Percentiles rank a stretch among this genome's conserved stretches.
phyloP scores from a whole-genome alignment of 805 yeast species.

The Ogataea neopini region DNA sequence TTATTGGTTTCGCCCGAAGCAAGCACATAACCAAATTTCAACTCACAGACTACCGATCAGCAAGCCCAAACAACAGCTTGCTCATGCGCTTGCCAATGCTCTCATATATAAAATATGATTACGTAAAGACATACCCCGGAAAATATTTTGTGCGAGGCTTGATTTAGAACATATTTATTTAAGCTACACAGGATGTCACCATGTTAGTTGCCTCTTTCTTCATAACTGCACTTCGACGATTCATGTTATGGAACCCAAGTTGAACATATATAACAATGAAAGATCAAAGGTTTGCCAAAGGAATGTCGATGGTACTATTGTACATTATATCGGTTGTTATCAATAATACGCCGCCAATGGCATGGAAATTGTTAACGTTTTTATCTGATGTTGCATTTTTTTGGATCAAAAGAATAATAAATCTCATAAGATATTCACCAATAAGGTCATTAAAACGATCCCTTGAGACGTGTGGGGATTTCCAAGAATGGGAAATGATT shows the following conservation, averaged over 20 bases:
- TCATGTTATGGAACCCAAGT: too few relatives aligned
- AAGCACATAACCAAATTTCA: too few relatives aligned
- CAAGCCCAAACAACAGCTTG: too few relatives aligned
- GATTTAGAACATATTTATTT: not conserved
- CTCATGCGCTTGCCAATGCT: too few relatives aligned
- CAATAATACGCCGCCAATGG: conserved; percentile 27
- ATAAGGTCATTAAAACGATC: conserved; percentile 22
- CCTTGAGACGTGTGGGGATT: conserved; percentile 50
- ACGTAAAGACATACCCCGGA: not conserved
- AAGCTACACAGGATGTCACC: too few relatives aligned
- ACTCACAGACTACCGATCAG: too few relatives aligned
- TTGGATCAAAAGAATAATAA: conserved; percentile 41
- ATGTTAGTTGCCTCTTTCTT: too few relatives aligned
- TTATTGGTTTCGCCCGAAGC: too few relatives aligned
- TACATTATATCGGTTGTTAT: conserved; percentile 17
- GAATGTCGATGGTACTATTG: conserved; percentile 20
- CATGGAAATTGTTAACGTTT: conserved; percentile 36
- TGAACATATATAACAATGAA: conserved; percentile 4
- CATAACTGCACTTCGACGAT: too few relatives aligned
- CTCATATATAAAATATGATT: too few relatives aligned
- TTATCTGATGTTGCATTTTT: conserved; percentile 46
- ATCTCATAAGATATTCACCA: conserved; percentile 21
- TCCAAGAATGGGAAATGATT: conserved; percentile 68
- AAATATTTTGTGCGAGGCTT: conserved; percentile 5
- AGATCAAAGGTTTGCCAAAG: conserved; percentile 15